Evolutionary conservation across 2,329 filamentous ascomycete species (phyloP).

Genomic region (Gaeumannomyces tritici): DNA sequence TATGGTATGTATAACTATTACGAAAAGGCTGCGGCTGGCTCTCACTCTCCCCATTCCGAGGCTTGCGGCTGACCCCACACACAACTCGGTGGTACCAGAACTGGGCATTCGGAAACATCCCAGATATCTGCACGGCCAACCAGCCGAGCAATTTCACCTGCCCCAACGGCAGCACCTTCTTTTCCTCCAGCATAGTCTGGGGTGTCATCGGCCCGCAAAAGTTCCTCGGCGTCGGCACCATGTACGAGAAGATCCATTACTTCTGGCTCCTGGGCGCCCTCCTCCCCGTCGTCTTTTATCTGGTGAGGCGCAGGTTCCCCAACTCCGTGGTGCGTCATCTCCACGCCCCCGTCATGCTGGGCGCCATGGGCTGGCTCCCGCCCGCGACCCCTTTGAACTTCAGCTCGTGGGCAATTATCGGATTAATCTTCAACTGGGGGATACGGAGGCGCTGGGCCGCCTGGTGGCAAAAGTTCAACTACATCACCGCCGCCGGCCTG

Average conservation of each 20-base stretch:
- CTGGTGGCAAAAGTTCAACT: slow-evolving; percentile 70
- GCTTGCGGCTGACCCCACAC: not conserved
- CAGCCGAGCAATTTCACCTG: slow-evolving; percentile 53
- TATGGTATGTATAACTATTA: not conserved
- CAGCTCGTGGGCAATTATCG: slow-evolving; percentile 65
- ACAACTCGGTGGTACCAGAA: slow-evolving; percentile 31
- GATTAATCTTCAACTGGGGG: slow-evolving; percentile 59
- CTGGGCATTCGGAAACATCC: slow-evolving; percentile 49
- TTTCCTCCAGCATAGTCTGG: slow-evolving; percentile 56
- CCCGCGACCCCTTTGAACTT: slow-evolving; percentile 67
- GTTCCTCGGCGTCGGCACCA: slow-evolving; percentile 52
- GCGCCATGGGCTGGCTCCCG: slow-evolving; percentile 47
- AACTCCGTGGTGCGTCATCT: slow-evolving; percentile 39
- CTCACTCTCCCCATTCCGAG: not conserved
- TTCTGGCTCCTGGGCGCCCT: slow-evolving; percentile 51
- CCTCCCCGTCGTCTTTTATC: slow-evolving; percentile 42
- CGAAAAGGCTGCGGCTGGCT: too few relatives aligned
- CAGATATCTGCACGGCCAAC: slow-evolving; percentile 49
- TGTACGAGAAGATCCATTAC: slow-evolving; percentile 49
- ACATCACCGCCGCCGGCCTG: slow-evolving; percentile 58
- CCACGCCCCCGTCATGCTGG: slow-evolving; percentile 55
- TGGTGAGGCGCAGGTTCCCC: slow-evolving; percentile 37
- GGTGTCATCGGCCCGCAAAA: slow-evolving; percentile 54
- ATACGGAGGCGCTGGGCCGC: slow-evolving; percentile 53
- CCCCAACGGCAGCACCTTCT: slow-evolving; percentile 54